Evolutionary conservation across 352 stramenopile species (phyloP).

Genomic region (Pythium sp.): DNA sequence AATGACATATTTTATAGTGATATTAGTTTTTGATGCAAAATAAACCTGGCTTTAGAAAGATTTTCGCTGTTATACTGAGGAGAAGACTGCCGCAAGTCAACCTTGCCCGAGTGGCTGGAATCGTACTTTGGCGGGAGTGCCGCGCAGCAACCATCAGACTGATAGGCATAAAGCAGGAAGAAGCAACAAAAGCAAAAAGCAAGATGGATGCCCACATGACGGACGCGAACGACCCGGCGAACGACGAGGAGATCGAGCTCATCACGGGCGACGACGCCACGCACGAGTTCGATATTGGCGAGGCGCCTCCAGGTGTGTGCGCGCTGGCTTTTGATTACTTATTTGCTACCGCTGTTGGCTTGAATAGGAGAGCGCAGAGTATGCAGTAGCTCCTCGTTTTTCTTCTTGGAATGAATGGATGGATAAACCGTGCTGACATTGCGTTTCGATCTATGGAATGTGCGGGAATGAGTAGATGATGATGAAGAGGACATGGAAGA

Average conservation of each 20-base stretch:
- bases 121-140: conserved; percentile 17
- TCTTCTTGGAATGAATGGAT: not conserved
- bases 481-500: conserved; percentile 70
- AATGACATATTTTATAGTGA: not conserved
- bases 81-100: not conserved
- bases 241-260: conserved; percentile 77
- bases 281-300: conserved; percentile 83
- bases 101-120: conserved; percentile 15
- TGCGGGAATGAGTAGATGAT: conserved; percentile 32
- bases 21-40: not conserved
- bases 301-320: conserved; percentile 62
- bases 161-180: conserved; percentile 25
- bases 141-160: conserved; percentile 7
- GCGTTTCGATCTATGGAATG: not conserved
- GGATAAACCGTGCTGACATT: not conserved
- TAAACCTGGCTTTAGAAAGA: not conserved
- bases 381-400: not conserved
- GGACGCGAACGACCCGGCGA: conserved; percentile 29
- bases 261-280: conserved; percentile 78
- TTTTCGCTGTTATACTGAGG: not conserved
- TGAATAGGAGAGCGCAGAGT: not conserved
- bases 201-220: conserved; percentile 30
- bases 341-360: not conserved
- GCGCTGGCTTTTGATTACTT: not conserved
- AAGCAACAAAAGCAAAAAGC: conserved; percentile 31